phyloP scores from a whole-genome alignment of 2,329 filamentous ascomycete species.

The Aspergillus pseudoterreus region DNA sequence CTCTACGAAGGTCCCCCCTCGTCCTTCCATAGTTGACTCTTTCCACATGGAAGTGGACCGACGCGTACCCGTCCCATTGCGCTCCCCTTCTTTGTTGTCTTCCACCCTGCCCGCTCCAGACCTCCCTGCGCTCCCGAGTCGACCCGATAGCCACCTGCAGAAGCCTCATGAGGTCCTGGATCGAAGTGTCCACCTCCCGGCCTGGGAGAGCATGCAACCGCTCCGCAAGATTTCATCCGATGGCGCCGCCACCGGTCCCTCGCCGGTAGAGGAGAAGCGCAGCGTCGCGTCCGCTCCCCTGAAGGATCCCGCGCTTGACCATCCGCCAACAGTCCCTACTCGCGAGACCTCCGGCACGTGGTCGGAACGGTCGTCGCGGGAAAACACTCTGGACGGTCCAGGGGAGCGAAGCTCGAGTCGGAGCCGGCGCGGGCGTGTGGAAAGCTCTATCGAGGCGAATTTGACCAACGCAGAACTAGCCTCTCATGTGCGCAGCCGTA shows the following conservation, averaged over 20 bases:
- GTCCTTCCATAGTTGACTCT: constrained; percentile 23
- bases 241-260: constrained; percentile 19
- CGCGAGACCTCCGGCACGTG: constrained; percentile 21
- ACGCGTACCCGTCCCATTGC: constrained; percentile 28
- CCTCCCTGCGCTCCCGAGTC: constrained; percentile 23
- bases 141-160: constrained; percentile 21
- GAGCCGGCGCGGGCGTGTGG: constrained; percentile 48
- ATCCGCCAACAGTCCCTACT: constrained; percentile 14
- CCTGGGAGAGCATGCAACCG: constrained; percentile 17
- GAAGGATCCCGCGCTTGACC: constrained; percentile 23
- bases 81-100: constrained; percentile 25
- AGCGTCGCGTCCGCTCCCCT: constrained; percentile 26
- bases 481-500: constrained; percentile 57
- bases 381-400: constrained; percentile 20
- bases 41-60: constrained; percentile 38
- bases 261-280: constrained; percentile 17
- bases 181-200: constrained; percentile 13
- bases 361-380: constrained; percentile 18
- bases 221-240: constrained; percentile 21
- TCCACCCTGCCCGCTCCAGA: constrained; percentile 17
- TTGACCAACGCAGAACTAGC: constrained; percentile 54
- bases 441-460: constrained; percentile 62
- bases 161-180: constrained; percentile 19
- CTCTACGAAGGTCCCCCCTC: constrained; percentile 28
- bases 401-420: constrained; percentile 39